These are phyloP conservation scores for Nepenthes mirabilis DNA, from an alignment of 148 eudicot species.

Conservation along the genomic window DNA sequence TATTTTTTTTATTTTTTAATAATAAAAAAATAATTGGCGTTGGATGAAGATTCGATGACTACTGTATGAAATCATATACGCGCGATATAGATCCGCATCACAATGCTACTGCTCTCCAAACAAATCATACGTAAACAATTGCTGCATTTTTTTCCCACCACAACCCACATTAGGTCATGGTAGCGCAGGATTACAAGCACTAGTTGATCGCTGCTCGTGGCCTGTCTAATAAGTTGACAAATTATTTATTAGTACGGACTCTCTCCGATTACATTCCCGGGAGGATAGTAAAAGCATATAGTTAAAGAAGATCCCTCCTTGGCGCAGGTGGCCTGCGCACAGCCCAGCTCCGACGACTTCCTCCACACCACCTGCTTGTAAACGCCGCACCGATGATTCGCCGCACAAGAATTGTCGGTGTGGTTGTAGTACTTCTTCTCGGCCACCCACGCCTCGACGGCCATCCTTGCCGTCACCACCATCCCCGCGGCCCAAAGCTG, in stretches of 20 bases:
- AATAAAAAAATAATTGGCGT: too few species aligned
- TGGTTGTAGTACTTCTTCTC: constrained; percentile 50
- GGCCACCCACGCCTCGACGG: constrained; percentile 53
- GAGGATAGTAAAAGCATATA: constrained; percentile 68
- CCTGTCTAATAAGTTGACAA: too few species aligned
- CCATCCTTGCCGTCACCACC: constrained; percentile 29
- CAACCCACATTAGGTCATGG: too few species aligned
- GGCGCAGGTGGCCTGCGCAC: constrained; percentile 41
- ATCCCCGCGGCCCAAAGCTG: constrained; percentile 42
- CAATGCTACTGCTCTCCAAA: too few species aligned
- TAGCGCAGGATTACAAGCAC: too few species aligned
- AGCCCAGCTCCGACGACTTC: constrained; percentile 51
- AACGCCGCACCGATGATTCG: constrained; percentile 44
- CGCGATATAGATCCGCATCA: too few species aligned
- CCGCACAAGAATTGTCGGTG: constrained; percentile 29
- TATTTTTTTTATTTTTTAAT: too few species aligned
- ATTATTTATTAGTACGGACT: constrained; percentile 30
- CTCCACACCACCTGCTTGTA: constrained; percentile 87
- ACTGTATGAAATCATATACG: too few species aligned
- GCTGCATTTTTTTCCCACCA: too few species aligned
- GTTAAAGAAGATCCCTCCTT: constrained; percentile 32
- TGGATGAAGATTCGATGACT: too few species aligned
- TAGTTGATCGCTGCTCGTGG: too few species aligned
- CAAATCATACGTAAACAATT: too few species aligned
- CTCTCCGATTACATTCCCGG: constrained; percentile 63